Conservation (phyloP, 768 basidiomycete genomes). For the Lactifluus rugatus region DNA sequence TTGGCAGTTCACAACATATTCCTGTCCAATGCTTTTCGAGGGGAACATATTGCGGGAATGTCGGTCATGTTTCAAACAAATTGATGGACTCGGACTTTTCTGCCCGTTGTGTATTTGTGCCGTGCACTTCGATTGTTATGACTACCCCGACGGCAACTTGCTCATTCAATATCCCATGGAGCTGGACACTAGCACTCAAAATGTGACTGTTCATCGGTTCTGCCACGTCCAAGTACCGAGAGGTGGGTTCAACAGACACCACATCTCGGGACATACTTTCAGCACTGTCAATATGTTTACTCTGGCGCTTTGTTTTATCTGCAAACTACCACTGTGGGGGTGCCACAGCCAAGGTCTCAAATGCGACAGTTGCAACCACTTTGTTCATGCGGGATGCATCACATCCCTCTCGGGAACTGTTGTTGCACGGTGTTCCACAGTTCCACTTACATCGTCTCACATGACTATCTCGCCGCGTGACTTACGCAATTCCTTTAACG, state of each 20-base stretch:
- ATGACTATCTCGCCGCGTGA: constrained; percentile 42
- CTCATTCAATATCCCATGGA: constrained; percentile 42
- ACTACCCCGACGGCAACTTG: constrained; percentile 54
- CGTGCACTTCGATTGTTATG: constrained; percentile 75
- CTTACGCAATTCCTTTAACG: constrained; percentile 50
- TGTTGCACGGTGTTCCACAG: constrained; percentile 33
- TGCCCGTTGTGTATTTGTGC: constrained; percentile 62
- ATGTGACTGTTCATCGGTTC: constrained; percentile 54
- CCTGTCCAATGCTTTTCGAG: constrained; percentile 24
- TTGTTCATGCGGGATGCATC: constrained; percentile 49
- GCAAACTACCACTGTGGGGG: constrained; percentile 69
- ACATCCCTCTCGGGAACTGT: constrained; percentile 20
- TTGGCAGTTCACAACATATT: constrained; percentile 44
- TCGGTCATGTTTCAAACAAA: constrained; percentile 40
- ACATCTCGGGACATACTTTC: constrained; percentile 42
- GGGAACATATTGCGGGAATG: constrained; percentile 39
- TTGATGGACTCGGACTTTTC: constrained; percentile 60
- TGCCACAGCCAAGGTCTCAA: constrained; percentile 49
- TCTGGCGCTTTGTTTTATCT: constrained; percentile 58
- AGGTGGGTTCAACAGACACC: constrained; percentile 22
- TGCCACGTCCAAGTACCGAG: constrained; percentile 36
- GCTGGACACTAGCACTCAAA: constrained; percentile 39
- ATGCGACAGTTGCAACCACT: constrained; percentile 51
- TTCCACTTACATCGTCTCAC: constrained; percentile 33
- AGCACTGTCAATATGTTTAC: constrained; percentile 58